These are phyloP conservation scores for Trypanosoma scelopori DNA, from an alignment of 208 protist species.

Conservation along the genomic window DNA sequence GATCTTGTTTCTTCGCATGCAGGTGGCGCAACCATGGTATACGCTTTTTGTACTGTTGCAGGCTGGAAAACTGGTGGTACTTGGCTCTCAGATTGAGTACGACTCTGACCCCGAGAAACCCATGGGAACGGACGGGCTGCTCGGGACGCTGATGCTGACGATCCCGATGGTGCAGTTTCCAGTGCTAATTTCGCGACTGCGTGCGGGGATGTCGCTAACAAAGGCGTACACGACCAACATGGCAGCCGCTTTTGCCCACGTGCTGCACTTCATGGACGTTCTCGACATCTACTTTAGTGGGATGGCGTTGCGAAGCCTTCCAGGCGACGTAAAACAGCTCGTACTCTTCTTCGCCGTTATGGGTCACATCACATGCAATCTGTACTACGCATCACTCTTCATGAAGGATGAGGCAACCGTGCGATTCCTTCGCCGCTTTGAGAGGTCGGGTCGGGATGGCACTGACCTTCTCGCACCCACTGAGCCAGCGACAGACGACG, in stretches of 20 bases:
- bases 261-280: conserved; percentile 29
- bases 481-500: conserved; percentile 18
- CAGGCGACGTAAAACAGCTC: conserved; percentile 6
- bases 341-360: conserved; percentile 26
- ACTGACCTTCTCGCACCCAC: conserved; percentile 6
- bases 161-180: conserved; percentile 26
- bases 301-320: conserved; percentile 1
- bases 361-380: conserved; percentile 19
- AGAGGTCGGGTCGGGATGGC: conserved; percentile 3
- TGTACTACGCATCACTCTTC: conserved; percentile 26
- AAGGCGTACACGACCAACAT: conserved; percentile 30
- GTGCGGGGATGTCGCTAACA: conserved; percentile 15
- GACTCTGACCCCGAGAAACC: background rate
- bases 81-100: conserved; percentile 7
- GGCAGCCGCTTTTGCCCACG: conserved; percentile 27
- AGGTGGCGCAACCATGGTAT: conserved; percentile 3
- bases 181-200: conserved; percentile 20
- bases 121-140: conserved; percentile 15
- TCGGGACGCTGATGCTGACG: conserved; percentile 23
- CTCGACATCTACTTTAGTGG: conserved; percentile 21
- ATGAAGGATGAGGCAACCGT: conserved; percentile 19
- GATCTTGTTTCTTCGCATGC: background rate
- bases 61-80: conserved; percentile 16
- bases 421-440: conserved; percentile 18
- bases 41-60: conserved; percentile 14